Conservation (phyloP, 441 rosid species). For the Erysimum pusillum region DNA sequence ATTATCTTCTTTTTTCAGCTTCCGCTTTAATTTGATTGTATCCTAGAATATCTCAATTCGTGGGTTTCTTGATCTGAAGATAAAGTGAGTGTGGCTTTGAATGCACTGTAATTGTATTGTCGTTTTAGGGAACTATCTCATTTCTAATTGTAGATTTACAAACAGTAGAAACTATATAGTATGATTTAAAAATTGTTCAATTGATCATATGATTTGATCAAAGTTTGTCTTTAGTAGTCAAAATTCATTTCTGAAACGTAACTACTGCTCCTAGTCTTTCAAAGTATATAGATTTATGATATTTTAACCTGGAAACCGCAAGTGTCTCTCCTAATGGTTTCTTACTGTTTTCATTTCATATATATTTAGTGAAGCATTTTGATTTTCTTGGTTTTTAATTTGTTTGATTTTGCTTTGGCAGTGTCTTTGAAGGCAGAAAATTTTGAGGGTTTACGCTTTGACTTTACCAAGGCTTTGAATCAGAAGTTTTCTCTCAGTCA, state of each 20-base stretch:
- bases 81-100: conserved; percentile 18
- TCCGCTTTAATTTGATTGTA: not conserved
- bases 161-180: not conserved
- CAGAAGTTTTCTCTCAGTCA: conserved; percentile 89
- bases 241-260: not conserved
- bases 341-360: conserved; percentile 10
- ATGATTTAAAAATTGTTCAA: conserved; percentile 1
- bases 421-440: conserved; percentile 94
- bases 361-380: conserved; percentile 27
- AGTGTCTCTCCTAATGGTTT: conserved; percentile 7
- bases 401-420: conserved; percentile 52
- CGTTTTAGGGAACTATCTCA: not conserved
- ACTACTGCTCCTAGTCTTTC: conserved; percentile 11
- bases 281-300: not conserved
- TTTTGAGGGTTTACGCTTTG: conserved; percentile 97
- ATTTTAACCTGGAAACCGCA: not conserved
- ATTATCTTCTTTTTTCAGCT: not conserved
- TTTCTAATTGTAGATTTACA: conserved; percentile 9
- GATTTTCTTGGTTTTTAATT: conserved; percentile 7
- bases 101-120: conserved; percentile 22
- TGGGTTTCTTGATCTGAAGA: conserved; percentile 35
- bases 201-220: conserved; percentile 2
- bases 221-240: not conserved
- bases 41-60: conserved; percentile 13
- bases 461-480: conserved; percentile 88